Base-by-base conservation (phyloP, 495 filamentous ascomycete genomes). In the Neurospora sp. region DNA sequence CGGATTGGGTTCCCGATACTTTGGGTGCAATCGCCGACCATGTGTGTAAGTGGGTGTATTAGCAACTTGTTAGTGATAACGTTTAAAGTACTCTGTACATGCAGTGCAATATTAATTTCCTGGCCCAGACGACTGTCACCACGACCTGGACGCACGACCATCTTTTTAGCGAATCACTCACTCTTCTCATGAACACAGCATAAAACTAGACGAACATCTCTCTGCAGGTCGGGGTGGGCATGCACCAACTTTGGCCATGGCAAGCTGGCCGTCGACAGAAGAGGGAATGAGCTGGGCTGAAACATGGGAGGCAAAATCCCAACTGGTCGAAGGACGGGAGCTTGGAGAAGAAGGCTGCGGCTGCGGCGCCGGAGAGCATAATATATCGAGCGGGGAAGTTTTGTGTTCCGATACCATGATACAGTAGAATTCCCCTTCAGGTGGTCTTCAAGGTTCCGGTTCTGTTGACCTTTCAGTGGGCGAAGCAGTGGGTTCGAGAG, bases 181-280 rank as follows among this genome's bases (percentile, higher is more conserved):
- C 39, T 68, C 44, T 46, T 59, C 4, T 35, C 11, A 42, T 22
- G 46, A 37, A 31, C 20, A 16, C n/a, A 10, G 42, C 20, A n/a
- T 39, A 48, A 65, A 71, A 39, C 44, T 5, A 53, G n/a, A 39
- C 70, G 8, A 71, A 37, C 76, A 76, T 76, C 73, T 59, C 18
- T 39, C 39, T 53, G 18, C 69, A 71, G 69, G 39, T 39, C 18
- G 37, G 27, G 22, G 69, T 70, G 18, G 20, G 41, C 38, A 53
- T 22, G 69, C 39, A 53, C 69, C 39, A 20, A 4, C 53, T 74
- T 74, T 74, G 72, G 40, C 72, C 68, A 75, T 44, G n/a, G 38
- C 31, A 72, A 20, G 39, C 69, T 42, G 40, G 16, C 31, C 68
- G 68, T 22, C 18, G 39, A 31, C 20, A 70, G 20, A 69, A 73